These are phyloP conservation scores for Recurvomyces mirabilis DNA, from an alignment of 495 filamentous ascomycete species.

Conservation along the genomic window DNA sequence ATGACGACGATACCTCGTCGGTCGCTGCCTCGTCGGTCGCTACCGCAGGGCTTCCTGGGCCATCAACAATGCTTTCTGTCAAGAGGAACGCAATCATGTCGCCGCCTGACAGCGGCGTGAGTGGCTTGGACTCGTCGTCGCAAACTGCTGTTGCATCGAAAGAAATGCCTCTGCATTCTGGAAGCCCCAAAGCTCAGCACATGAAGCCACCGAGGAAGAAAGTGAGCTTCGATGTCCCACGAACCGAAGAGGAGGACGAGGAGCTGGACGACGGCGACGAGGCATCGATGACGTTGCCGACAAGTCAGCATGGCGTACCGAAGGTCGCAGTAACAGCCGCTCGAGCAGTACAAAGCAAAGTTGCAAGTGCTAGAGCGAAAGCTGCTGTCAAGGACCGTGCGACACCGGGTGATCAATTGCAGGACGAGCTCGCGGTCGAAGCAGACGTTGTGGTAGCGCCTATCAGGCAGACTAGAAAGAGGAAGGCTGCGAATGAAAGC, in stretches of 20 bases:
- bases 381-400: background rate
- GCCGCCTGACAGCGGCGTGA: constrained; percentile 10
- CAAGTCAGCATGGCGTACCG: too few relatives aligned
- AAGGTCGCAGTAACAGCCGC: too few relatives aligned
- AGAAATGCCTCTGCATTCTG: constrained; percentile 3
- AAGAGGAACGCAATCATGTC: constrained; percentile 1
- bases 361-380: background rate
- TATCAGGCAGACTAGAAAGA: background rate
- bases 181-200: background rate
- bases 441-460: background rate
- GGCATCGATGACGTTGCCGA: too few relatives aligned
- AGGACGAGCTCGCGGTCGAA: background rate
- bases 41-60: background rate
- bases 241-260: background rate
- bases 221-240: constrained; percentile 10
- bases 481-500: background rate
- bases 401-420: background rate
- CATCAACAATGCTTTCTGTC: background rate
- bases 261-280: background rate
- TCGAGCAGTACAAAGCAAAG: background rate
- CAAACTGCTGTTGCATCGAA: background rate
- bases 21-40: constrained; percentile 7
- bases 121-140: background rate
- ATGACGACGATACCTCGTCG: constrained; percentile 15
- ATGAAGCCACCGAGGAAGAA: background rate